Conservation (phyloP, 1,139 yeast species). For the Pichia sp. region DNA sequence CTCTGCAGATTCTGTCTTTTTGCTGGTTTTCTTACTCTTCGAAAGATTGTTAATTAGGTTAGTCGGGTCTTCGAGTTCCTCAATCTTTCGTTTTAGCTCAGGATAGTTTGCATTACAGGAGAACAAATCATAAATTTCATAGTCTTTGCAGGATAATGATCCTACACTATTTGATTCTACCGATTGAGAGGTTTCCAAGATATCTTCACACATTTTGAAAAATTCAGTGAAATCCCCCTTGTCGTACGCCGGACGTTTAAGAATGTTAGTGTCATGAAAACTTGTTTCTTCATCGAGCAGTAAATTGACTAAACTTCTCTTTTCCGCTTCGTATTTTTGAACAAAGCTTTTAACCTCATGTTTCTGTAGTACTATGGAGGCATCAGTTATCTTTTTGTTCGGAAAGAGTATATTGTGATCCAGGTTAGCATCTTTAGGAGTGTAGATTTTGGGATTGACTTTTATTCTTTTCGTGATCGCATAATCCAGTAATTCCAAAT, state of each 20-base stretch:
- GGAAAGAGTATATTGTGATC: conserved; percentile 27
- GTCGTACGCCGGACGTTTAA: conserved; percentile 31
- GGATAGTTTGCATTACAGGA: conserved; percentile 14
- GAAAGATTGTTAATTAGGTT: neutral
- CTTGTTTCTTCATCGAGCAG: conserved; percentile 22
- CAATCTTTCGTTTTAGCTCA: conserved; percentile 8
- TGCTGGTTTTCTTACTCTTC: neutral
- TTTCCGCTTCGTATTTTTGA: conserved; percentile 42
- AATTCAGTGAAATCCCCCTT: conserved; percentile 14
- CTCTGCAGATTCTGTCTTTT: conserved; percentile 3
- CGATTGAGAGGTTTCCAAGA: neutral
- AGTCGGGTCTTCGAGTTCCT: conserved; percentile 4
- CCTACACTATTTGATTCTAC: neutral
- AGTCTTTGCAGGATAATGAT: conserved; percentile 11
- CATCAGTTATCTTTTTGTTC: conserved; percentile 35
- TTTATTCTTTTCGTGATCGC: conserved; percentile 48
- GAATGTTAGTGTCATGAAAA: conserved; percentile 27
- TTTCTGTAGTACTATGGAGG: conserved; percentile 54
- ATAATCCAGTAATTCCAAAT: conserved; percentile 52
- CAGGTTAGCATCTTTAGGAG: conserved; percentile 31
- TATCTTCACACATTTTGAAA: conserved; percentile 9
- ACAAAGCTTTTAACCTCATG: conserved; percentile 61
- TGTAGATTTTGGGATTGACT: conserved; percentile 44
- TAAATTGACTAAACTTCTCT: conserved; percentile 30
- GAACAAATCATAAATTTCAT: conserved; percentile 21